A percentile compares a stretch with the other conserved stretches of the same genome.
phyloP scores from a whole-genome alignment of 1,284 basidiomycete genomes.

The Coniferiporia sulphurascens region DNA sequence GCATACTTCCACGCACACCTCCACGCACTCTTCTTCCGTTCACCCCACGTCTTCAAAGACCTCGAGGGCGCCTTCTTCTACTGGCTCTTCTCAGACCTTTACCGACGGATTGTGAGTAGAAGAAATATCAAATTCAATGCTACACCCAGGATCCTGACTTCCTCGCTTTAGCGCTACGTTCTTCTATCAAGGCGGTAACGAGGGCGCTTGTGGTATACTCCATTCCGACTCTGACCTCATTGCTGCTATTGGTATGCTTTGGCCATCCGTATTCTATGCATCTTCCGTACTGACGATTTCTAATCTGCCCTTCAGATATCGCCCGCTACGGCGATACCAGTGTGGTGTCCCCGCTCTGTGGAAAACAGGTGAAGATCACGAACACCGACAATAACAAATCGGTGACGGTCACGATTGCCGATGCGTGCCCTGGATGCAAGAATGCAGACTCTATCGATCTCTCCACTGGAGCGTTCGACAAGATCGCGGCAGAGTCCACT shows the following conservation, averaged over 20 bases:
- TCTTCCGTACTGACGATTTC: not conserved
- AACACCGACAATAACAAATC: slow-evolving; percentile 52
- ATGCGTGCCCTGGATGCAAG: slow-evolving; percentile 81
- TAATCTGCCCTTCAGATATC: slow-evolving; percentile 32
- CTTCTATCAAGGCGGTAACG: slow-evolving; percentile 62
- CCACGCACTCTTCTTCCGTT: slow-evolving; percentile 16
- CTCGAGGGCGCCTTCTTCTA: slow-evolving; percentile 14
- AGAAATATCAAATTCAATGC: not conserved
- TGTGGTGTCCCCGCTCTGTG: slow-evolving; percentile 55
- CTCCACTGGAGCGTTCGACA: slow-evolving; percentile 67
- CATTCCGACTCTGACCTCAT: slow-evolving; percentile 65
- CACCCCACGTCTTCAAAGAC: slow-evolving; percentile 16
- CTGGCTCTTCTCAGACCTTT: slow-evolving; percentile 19
- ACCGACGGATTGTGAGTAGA: slow-evolving; percentile 41
- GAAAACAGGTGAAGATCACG: slow-evolving; percentile 58
- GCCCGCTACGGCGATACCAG: slow-evolving; percentile 47
- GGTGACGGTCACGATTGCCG: slow-evolving; percentile 64
- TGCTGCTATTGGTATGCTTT: slow-evolving; percentile 58
- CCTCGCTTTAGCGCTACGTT: slow-evolving; percentile 42
- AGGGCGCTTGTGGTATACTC: slow-evolving; percentile 70
- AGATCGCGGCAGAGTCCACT: slow-evolving; percentile 47
- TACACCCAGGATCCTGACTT: not conserved
- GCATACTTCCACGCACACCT: slow-evolving; percentile 7
- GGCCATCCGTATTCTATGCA: not conserved
- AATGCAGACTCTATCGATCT: slow-evolving; percentile 73